Conservation (phyloP, 2,329 filamentous ascomycete genomes). For the Mycocentrospora acerina region DNA sequence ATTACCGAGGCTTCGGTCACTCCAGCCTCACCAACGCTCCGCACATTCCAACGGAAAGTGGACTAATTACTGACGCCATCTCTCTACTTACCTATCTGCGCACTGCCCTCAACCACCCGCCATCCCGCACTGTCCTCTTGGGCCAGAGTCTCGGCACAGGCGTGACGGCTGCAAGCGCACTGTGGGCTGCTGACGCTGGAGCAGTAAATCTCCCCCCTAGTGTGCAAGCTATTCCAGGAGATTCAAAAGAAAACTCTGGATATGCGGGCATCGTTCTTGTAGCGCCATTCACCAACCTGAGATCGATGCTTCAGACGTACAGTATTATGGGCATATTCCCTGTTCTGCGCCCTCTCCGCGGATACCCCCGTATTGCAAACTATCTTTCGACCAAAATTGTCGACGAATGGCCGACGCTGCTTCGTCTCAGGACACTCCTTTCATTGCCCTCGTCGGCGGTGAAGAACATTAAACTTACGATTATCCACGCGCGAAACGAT, state of each 20-base stretch:
- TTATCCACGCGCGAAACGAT: constrained; percentile 82
- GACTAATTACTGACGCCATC: constrained; percentile 77
- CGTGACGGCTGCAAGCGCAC: constrained; percentile 72
- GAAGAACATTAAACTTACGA: constrained; percentile 59
- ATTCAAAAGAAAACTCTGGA: constrained; percentile 46
- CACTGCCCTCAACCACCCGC: constrained; percentile 62
- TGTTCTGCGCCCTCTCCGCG: constrained; percentile 71
- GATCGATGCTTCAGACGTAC: constrained; percentile 74
- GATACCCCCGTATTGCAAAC: constrained; percentile 64
- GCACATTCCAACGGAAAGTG: constrained; percentile 68
- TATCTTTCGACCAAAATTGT: constrained; percentile 64
- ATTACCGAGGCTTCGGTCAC: constrained; percentile 85
- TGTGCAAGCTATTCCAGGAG: constrained; percentile 12
- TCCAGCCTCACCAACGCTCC: constrained; percentile 64
- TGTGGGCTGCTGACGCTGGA: constrained; percentile 60
- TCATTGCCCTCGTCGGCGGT: constrained; percentile 37
- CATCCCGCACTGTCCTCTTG: constrained; percentile 74
- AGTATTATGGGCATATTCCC: constrained; percentile 76
- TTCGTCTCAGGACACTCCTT: constrained; percentile 63
- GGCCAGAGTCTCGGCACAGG: constrained; percentile 90
- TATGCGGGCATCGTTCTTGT: constrained; percentile 82
- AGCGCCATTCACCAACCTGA: constrained; percentile 74
- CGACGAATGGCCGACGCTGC: constrained; percentile 79
- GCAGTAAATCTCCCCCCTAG: constrained; percentile 20
- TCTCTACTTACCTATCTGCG: constrained; percentile 73